Evolutionary conservation across 2,329 filamentous ascomycete species (phyloP), one percentile per base, ranked within the genome.

Genomic region (Eutypella sp.): DNA sequence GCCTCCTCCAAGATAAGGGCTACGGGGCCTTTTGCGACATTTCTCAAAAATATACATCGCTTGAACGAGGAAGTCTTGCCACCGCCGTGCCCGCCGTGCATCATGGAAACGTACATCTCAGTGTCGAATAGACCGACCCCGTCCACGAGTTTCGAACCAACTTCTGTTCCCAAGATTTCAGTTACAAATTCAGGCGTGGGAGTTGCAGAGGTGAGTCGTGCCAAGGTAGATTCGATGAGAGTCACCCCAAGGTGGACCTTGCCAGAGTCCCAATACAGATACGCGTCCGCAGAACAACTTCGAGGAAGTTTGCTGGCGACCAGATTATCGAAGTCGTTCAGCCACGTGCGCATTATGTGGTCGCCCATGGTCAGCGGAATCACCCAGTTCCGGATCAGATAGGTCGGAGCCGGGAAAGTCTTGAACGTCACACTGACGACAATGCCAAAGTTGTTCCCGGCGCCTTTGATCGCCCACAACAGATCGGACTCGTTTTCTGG

Each of bases 61-160:
- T 84, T 84, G 67, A 85, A 84, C 0, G 80, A 72, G 9, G 75
- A 83, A 0, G 78, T 84, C 65, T 82, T 84, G 53, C 74, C 71
- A 19, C 72, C 65, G 16, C 68, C 68, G 42, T 84, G 78, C 0
- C 79, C 79, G 20, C 75, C 74, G 42, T 84, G 78, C 74, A 85
- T 78, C 11, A 49, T 54, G 2, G 75, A 74, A 61, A 85, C 70
- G 62, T 83, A 81, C 73, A 83, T 78, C 42, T 84, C 79, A 0
- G 69, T 65, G 0, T 81, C 73, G 48, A 84, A 84, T 47, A 82
- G 47, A 33, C 63, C 72, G 9, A 79, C 52, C 33, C 67, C 52
- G 47, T 84, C 68, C 8, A 79, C 68, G 0, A 42, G 37, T 47
- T 70, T 62, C 22, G 29, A 52, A 41, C 53, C 53, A 3, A 57